Conservation (phyloP, 805 yeast genomes). For the Yarrowia divulgata region DNA sequence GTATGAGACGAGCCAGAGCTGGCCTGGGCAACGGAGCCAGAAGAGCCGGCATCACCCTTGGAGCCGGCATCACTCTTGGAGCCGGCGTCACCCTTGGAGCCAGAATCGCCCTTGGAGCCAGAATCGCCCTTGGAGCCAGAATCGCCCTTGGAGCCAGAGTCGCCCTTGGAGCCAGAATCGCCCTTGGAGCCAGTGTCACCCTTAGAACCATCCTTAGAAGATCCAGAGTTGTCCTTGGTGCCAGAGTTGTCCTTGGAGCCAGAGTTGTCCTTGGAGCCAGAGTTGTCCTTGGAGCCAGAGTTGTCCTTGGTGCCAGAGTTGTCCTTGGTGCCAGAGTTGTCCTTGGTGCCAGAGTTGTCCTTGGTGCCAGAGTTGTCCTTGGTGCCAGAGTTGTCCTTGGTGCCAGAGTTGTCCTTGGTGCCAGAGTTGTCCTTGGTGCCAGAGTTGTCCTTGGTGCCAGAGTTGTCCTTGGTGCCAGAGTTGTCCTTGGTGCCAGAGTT, state of each 20-base stretch:
- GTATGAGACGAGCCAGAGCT: background rate
- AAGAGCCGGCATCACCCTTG: background rate
- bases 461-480: background rate
- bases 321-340: too few relatives aligned
- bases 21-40: too few relatives aligned
- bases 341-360: too few relatives aligned
- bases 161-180: background rate
- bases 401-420: background rate
- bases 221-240: background rate
- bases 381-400: background rate
- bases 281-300: too few relatives aligned
- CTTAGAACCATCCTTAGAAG: background rate
- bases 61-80: background rate
- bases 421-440: background rate
- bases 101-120: constrained; percentile 4
- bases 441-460: background rate
- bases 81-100: constrained; percentile 4
- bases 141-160: too few relatives aligned
- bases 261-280: too few relatives aligned
- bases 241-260: background rate
- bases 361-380: too few relatives aligned
- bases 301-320: background rate
- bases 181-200: background rate
- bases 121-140: constrained; percentile 1
- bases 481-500: too few relatives aligned